Conservation (phyloP, 495 filamentous ascomycete species). For the Neurospora cerealis region DNA sequence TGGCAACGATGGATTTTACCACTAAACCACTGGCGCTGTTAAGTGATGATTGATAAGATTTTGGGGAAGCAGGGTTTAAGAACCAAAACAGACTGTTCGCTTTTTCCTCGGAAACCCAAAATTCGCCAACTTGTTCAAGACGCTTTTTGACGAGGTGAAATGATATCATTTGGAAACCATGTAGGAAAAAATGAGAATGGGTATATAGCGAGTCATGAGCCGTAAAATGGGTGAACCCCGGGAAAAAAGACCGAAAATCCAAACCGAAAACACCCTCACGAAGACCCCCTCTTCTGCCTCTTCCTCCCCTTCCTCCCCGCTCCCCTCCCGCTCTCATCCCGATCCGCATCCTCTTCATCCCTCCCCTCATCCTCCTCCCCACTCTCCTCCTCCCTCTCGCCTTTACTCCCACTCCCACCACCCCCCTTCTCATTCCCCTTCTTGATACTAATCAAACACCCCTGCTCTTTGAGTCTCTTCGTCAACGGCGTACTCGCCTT, state of each 20-base stretch:
- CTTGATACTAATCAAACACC: constrained; percentile 69
- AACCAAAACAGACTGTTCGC: not conserved
- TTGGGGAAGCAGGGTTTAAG: not conserved
- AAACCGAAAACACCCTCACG: not conserved
- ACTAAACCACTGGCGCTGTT: constrained; percentile 34
- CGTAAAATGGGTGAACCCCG: not conserved
- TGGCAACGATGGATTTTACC: constrained; percentile 46
- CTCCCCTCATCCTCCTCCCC: constrained; percentile 24
- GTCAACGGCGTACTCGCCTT: constrained; percentile 58
- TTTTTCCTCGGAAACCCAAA: not conserved
- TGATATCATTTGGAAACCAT: not conserved
- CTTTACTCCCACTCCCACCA: constrained; percentile 30
- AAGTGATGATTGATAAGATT: not conserved
- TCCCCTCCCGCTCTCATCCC: constrained; percentile 5
- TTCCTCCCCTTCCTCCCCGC: not conserved
- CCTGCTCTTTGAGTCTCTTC: constrained; percentile 61
- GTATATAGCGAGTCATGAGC: not conserved
- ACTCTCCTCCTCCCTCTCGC: constrained; percentile 32
- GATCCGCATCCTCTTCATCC: constrained; percentile 32
- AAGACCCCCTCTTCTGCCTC: constrained; percentile 8
- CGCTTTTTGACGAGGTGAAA: not conserved
- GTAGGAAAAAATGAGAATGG: not conserved
- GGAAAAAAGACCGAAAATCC: not conserved
- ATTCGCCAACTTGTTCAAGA: not conserved
- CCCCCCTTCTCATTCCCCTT: constrained; percentile 62